These are phyloP conservation scores for Sporothrix curviconia DNA, from an alignment of 2,329 filamentous ascomycete species.

Conservation along the genomic window DNA sequence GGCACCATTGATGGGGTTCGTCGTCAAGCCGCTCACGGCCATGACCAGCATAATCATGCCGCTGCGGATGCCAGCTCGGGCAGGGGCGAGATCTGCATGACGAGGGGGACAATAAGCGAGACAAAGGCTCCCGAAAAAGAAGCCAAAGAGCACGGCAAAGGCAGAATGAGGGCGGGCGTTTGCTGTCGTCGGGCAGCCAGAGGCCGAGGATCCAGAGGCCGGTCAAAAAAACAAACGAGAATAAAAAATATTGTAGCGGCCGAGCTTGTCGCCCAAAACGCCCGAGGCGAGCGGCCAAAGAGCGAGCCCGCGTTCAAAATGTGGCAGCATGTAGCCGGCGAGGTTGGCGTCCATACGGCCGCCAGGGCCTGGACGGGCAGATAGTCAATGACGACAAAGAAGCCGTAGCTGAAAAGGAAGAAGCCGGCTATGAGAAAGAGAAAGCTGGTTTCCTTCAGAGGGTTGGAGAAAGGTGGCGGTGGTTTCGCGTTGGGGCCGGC, in stretches of 20 bases:
- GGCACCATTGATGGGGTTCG: slow-evolving; percentile 61
- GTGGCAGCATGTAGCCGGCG: slow-evolving; percentile 30
- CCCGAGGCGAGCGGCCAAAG: slow-evolving; percentile 21
- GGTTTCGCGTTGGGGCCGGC: no score
- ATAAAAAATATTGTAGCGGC: slow-evolving; percentile 45
- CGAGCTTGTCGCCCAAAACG: slow-evolving; percentile 34
- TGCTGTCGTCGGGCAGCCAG: slow-evolving; percentile 42
- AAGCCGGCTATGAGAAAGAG: slow-evolving; percentile 27
- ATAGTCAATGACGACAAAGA: slow-evolving; percentile 33
- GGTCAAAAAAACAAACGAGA: slow-evolving; percentile 44
- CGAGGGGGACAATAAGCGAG: slow-evolving; percentile 53
- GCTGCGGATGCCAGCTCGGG: slow-evolving; percentile 59
- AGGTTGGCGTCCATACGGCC: slow-evolving; percentile 24
- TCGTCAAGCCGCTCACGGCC: slow-evolving; percentile 58
- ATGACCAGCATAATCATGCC: slow-evolving; percentile 58
- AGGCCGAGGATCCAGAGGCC: slow-evolving; percentile 40
- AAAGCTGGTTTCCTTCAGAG: slow-evolving; percentile 28
- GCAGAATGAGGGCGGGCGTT: slow-evolving; percentile 55
- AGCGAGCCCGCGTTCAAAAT: slow-evolving; percentile 31
- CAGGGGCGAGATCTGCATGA: slow-evolving; percentile 66
- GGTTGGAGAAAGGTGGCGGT: no score
- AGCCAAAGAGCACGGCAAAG: slow-evolving; percentile 63
- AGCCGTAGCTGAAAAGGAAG: slow-evolving; percentile 31
- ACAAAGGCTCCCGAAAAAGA: slow-evolving; percentile 60
- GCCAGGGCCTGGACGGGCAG: slow-evolving; percentile 28